Base-by-base conservation (phyloP, 345 rosid genomes). In the Leavenworthia alabamica region DNA sequence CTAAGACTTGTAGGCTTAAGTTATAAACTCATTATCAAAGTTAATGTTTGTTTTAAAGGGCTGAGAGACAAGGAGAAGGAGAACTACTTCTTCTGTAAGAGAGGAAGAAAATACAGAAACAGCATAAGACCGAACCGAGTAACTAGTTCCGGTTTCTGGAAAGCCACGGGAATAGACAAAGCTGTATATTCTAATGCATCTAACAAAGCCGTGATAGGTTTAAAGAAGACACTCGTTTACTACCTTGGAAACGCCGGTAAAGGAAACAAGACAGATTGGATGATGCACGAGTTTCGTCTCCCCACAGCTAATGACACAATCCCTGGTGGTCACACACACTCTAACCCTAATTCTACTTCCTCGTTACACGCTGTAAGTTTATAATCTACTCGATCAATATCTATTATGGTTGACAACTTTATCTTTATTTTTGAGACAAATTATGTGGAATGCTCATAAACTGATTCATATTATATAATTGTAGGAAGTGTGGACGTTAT, bases 221-320 rank as follows among this genome's bases (percentile, higher is more conserved):
- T 92, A 15, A 92, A 92, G 80, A 92, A 92, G 63, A 89, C 97
- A 2, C 78, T 92, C 7, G 98, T 92, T 0, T 89, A 92, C 54
- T 92, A 92, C 64, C 78, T 93, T 0, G 98, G 98, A 48, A 76
- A 79, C 4, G 98, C 98, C 0, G 96, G 95, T 6, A 92, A 92
- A 82, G 98, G 97, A 50, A 89, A 74, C 75, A 92, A 92, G 70
- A 89, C 98, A 1, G 97, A 89, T 43, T 92, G 98, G 98, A 92
- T 92, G 98, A 92, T 92, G 98, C 89, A 92, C 17, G 98, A 92
- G 72, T 92, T 92, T 78, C 95, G 98, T 61, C 94, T 92, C 17
- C 94, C 97, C 3, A 19, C 75, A 1, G 42, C 41, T 15, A 57
- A 63, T 44, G 68, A 57, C 66, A 60, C 24, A 58, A 42, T 59